Evolutionary conservation across 495 filamentous ascomycete species (phyloP), one percentile per base, ranked within the genome.

Genomic region (Penicillium robsamsonii): DNA sequence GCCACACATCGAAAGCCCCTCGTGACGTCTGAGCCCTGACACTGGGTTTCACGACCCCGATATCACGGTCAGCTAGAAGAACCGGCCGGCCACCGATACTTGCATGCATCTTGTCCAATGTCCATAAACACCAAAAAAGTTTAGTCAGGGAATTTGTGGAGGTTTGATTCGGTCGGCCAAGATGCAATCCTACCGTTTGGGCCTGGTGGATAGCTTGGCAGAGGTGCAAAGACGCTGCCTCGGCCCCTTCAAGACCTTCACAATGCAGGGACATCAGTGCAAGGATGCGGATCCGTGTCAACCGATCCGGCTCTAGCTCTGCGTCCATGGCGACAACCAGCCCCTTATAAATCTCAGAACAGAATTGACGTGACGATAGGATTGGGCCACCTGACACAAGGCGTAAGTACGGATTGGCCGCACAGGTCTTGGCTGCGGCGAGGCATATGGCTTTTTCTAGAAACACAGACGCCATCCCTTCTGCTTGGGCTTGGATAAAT

Each of bases 111-210:
- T 85, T 81, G 62, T 91, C 87, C 8, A 90, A 62, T 11, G 83
- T 81, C 81, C 86, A 89, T 13, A 90, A 58, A 40, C 82, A 84
- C 74, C 84, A 88, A 55, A 89, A 87, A 0, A 89, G 68, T 12
- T 73, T 67, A 7, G 80, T 75, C n/a, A 75, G 58, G n/a, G 70
- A 60, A 38, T 77, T 68, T 58, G 66, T 59, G 46, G 67, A 50
- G 56, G 54, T 55, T 51, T 70, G 69, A 25, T 69, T 63, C 25
- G 76, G 72, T 18, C 72, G 73, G 42, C 76, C 73, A 37, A 82
- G 73, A 54, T 91, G 87, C 24, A 90, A 65, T 4, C 86, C 87
- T 31, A 86, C 67, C 1, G 86, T 86, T 50, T 89, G 84, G 15
- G 82, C 82, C 56, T 87, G 81, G 50, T 87, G 83, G 22, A 80